Evolutionary conservation across 2,329 filamentous ascomycete genomes (phyloP).

Genomic region (Exophiala aquamarina): DNA sequence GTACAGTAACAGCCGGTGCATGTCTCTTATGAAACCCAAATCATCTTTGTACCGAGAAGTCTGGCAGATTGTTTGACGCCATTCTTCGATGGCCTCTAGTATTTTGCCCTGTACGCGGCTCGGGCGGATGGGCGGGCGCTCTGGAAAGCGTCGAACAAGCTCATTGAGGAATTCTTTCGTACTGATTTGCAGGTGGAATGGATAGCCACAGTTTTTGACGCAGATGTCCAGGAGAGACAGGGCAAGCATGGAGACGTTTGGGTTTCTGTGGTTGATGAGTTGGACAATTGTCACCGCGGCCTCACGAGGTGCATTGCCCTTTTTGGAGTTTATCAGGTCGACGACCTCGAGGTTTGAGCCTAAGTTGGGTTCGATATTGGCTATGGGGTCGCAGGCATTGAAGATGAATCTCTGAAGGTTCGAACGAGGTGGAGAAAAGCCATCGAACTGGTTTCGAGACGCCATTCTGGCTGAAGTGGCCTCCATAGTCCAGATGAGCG

Average conservation of each 20-base stretch:
- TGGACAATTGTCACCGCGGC: conserved; percentile 89
- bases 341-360: conserved; percentile 94
- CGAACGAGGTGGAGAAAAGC: conserved; percentile 75
- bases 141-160: conserved; percentile 91
- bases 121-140: conserved; percentile 81
- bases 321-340: conserved; percentile 96
- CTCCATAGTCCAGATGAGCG: conserved; percentile 60
- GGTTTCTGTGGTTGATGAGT: conserved; percentile 95
- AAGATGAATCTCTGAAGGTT: conserved; percentile 94
- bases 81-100: conserved; percentile 95
- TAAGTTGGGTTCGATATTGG: conserved; percentile 97
- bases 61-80: conserved; percentile 96
- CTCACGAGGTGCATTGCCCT: conserved; percentile 92
- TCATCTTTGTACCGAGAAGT: conserved; percentile 98
- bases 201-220: conserved; percentile 99
- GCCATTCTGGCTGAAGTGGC: conserved; percentile 94
- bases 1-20: conserved; percentile 93
- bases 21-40: conserved; percentile 91
- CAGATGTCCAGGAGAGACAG: conserved; percentile 86
- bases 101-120: conserved; percentile 89
- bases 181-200: conserved; percentile 96
- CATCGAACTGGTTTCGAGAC: conserved; percentile 88
- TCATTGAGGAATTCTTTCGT: conserved; percentile 99
- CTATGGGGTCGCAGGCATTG: conserved; percentile 84
- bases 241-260: conserved; percentile 88